Evolutionary conservation across 176 grass and related monocot species (phyloP), one percentile per base, ranked within the genome.

Genomic region (Carex littledalei): DNA sequence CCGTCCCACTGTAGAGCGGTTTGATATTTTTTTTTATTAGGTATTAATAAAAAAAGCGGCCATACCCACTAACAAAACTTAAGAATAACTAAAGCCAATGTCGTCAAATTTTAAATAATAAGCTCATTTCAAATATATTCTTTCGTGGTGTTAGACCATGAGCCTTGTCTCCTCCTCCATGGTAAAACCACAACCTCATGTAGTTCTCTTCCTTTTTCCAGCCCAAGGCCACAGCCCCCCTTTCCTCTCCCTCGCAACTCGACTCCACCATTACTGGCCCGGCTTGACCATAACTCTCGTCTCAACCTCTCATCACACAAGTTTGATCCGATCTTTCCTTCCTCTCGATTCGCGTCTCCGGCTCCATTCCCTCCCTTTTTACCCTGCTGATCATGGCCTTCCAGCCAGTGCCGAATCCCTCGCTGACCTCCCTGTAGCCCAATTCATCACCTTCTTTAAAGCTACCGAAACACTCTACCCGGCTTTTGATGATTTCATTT

Each of bases 401-500:
- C 89, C 84, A 14, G 16, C 79, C 3, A 29, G 6, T 10, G 41
- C 63, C 4, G 79, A 83, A 50, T 84, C 67, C 5, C 10, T 59
- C 0, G 81, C 63, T 6, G 32, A 22, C 71, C 18, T 86, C 71
- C 50, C 54, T 4, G 43, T 71, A 43, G 20, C 67, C 2, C 45
- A 83, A 39, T 24, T 93, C 67, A 68, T 89, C 81, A 82, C 78
- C 39, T 84, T 87, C 62, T 87, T 89, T 67, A 61, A 71, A 6
- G 91, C 89, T 16, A 82, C 81, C 60, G 84, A 83, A 45, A 87
- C 91, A 0, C 86, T 90, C 53, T 76, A 57, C 24, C 31, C 77
- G 6, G 61, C 86, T 58, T 93, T 93, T 56, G 81, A 78, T 20
- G 57, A 58, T 39, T 82, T 93, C 79, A 18, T 93, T 20, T 67